These are phyloP conservation scores for Nemophila menziesii DNA, from an alignment of 257 asterid genomes.

Conservation along the genomic window DNA sequence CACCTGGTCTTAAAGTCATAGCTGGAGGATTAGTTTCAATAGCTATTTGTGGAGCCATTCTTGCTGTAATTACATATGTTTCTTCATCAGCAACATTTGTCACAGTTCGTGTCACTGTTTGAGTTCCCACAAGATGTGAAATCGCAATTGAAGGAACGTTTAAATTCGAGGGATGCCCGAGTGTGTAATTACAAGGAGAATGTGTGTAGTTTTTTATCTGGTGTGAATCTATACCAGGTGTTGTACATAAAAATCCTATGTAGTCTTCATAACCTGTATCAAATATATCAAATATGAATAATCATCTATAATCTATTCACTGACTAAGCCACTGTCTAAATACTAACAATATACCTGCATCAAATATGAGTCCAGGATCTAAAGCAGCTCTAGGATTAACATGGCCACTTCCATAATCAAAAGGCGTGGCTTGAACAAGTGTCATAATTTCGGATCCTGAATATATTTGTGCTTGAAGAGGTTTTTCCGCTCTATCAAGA, in stretches of 20 bases:
- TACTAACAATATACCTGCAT: constrained; percentile 35
- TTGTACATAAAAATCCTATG: constrained; percentile 87
- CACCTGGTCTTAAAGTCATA: constrained; percentile 80
- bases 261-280: constrained; percentile 68
- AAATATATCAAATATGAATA: constrained; percentile 11
- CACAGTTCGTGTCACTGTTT: constrained; percentile 60
- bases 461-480: constrained; percentile 62
- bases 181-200: constrained; percentile 85
- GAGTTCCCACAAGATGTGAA: constrained; percentile 89
- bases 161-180: constrained; percentile 76
- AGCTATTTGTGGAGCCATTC: constrained; percentile 88
- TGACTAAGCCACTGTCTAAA: too few species aligned
- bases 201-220: constrained; percentile 62
- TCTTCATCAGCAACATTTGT: constrained; percentile 85
- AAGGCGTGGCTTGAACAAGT: constrained; percentile 59
- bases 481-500: constrained; percentile 57
- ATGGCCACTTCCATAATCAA: constrained; percentile 77
- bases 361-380: constrained; percentile 66
- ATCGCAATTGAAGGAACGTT: constrained; percentile 74
- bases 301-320: background rate
- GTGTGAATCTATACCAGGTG: constrained; percentile 62
- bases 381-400: constrained; percentile 71
- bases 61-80: constrained; percentile 70
- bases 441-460: constrained; percentile 54
- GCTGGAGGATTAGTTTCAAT: constrained; percentile 88